These are phyloP conservation scores for Excoecaria cochinchinensis DNA, from an alignment of 345 rosid genomes.

Conservation along the genomic window DNA sequence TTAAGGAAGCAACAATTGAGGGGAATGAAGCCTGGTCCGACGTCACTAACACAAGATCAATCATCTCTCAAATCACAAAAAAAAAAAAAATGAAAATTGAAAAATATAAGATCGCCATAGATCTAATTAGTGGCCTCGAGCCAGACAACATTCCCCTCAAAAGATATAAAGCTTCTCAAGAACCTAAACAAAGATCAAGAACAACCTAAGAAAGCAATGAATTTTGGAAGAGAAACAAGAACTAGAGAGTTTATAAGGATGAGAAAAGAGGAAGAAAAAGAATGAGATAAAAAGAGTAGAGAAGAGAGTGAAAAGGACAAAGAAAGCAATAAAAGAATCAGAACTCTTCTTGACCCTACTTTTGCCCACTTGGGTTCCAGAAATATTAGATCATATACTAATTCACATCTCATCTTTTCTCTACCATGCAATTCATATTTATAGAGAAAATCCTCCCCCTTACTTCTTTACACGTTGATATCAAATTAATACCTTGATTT, in stretches of 20 bases:
- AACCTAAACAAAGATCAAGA: neutral
- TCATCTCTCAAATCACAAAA: constrained; percentile 10
- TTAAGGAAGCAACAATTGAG: constrained; percentile 49
- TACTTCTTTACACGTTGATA: constrained; percentile 14
- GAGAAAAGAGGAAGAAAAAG: constrained; percentile 28
- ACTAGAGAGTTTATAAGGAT: neutral
- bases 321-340: constrained; percentile 42
- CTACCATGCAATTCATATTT: constrained; percentile 15
- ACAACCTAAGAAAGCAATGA: neutral
- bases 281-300: constrained; percentile 33
- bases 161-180: constrained; percentile 26
- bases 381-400: neutral
- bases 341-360: constrained; percentile 31
- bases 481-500: constrained; percentile 1
- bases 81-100: neutral
- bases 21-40: constrained; percentile 99
- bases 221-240: neutral
- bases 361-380: constrained; percentile 17
- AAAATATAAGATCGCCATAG: constrained; percentile 4
- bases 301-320: constrained; percentile 42
- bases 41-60: constrained; percentile 37
- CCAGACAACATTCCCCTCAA: constrained; percentile 98
- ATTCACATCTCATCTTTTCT: neutral
- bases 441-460: constrained; percentile 4
- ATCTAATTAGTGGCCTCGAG: constrained; percentile 64